Evolutionary conservation across 257 asterid species (phyloP), one percentile per base, ranked within the genome.

Genomic region (Haberlea rhodopensis): DNA sequence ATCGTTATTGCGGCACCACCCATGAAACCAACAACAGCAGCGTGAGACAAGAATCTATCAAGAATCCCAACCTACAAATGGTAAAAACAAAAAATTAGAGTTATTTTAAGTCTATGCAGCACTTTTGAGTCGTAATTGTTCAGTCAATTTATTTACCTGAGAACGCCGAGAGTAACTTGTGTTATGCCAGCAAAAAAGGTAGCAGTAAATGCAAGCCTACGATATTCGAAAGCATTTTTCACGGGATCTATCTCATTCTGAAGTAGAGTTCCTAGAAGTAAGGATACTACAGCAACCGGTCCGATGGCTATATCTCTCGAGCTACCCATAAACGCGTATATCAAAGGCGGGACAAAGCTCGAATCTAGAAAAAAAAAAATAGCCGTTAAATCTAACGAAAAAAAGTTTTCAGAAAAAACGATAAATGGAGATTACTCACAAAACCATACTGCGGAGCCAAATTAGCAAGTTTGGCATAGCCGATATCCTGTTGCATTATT

Each of bases 21-120:
- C 97, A 92, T 89, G 76, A 92, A 92, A 48, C 98, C 98, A 49
- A 92, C 96, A 16, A 92, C 77, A 5, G 98, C 98, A 49, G 98
- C 98, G 60, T 92, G 98, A 7, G 98, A 92, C 60, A 92, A 71
- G 76, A 92, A 71, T 92, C 98, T 3, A 92, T 85, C 67, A 92
- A 65, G 82, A 92, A 92, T 10, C 98, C 98, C 80, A 92, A 71
- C 77, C 98, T 92, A 88, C 25, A 28, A 52, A 23, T 7, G 26
- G 21, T 24, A 28, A 7, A 29, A 23, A 69, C 21, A 62, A 34
- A 46, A 22, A 22, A 53, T 75, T 26, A 78, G 48, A 56, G 32
- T 13, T 29, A 25, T 8, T 31, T 34, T n/a, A n/a, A n/a, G n/a
- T n/a, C n/a, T n/a, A n/a, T n/a, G n/a, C n/a, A n/a, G n/a, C n/a